These are phyloP conservation scores for Wickerhamiella azymoides DNA, from an alignment of 805 yeast genomes.

Conservation along the genomic window DNA sequence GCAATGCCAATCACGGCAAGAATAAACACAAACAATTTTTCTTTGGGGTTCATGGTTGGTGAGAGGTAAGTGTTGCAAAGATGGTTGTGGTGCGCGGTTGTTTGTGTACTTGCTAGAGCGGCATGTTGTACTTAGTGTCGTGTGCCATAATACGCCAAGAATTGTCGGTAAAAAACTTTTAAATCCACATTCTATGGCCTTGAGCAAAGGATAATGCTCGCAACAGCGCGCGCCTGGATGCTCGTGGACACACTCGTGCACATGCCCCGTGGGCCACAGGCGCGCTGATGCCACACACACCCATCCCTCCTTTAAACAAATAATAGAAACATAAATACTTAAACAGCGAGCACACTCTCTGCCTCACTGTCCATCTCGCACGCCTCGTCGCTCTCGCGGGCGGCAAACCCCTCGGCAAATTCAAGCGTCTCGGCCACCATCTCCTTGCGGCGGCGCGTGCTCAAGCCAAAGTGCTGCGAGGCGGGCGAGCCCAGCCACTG, in stretches of 20 bases:
- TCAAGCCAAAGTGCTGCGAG: constrained; percentile 21
- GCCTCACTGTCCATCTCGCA: background rate
- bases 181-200: too few relatives aligned
- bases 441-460: constrained; percentile 36
- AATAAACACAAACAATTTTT: background rate
- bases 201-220: too few relatives aligned
- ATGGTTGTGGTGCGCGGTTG: too few relatives aligned
- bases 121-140: too few relatives aligned
- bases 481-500: constrained; percentile 5
- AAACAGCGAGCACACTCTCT: background rate
- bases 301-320: background rate
- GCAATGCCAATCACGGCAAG: background rate
- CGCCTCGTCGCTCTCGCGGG: constrained; percentile 10
- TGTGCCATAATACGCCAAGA: too few relatives aligned
- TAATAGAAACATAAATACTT: background rate
- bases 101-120: too few relatives aligned
- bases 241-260: too few relatives aligned
- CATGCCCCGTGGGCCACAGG: background rate
- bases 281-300: too few relatives aligned
- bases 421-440: constrained; percentile 40
- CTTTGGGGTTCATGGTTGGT: too few relatives aligned
- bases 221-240: too few relatives aligned
- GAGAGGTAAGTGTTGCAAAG: too few relatives aligned
- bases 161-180: too few relatives aligned
- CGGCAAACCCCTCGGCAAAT: constrained; percentile 15